Evolutionary conservation across 768 basidiomycete genomes (phyloP).

Genomic region (Tremella yokohamensis): DNA sequence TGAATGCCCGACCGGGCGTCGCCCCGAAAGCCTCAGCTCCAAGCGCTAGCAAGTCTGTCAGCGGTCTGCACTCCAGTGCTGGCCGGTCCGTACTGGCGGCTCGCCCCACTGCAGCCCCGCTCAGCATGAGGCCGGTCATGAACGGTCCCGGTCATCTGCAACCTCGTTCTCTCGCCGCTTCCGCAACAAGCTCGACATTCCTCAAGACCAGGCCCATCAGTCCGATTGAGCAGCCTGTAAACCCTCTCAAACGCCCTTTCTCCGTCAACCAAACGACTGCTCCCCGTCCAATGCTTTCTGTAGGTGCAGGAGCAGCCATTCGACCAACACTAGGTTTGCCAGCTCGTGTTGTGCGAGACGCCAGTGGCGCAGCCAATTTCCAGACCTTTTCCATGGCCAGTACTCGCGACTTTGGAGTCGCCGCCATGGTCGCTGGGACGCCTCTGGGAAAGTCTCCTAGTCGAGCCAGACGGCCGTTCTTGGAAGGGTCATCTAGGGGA

Average conservation of each 20-base stretch:
- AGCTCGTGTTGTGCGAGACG: constrained; percentile 21
- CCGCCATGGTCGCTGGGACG: not conserved
- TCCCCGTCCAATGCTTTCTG: not conserved
- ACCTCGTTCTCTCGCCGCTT: too few species aligned
- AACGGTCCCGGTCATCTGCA: too few species aligned
- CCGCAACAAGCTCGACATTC: not conserved
- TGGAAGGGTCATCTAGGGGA: too few species aligned
- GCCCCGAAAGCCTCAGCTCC: too few species aligned
- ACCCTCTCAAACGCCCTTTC: constrained; percentile 16
- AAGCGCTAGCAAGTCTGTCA: too few species aligned
- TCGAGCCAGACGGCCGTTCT: too few species aligned
- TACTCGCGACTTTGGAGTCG: constrained; percentile 8
- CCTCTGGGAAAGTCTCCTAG: not conserved
- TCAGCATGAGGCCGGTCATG: too few species aligned
- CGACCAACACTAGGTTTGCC: constrained; percentile 28
- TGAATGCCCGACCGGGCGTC: too few species aligned
- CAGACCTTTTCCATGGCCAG: constrained; percentile 23
- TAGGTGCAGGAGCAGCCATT: not conserved
- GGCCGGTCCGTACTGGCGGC: too few species aligned
- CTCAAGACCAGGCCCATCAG: too few species aligned
- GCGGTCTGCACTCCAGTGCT: too few species aligned
- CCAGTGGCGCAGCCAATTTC: constrained; percentile 1
- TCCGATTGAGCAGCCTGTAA: not conserved
- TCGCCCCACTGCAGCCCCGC: too few species aligned
- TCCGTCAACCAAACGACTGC: not conserved